Conservation (phyloP, 805 yeast genomes). For the Komagataella kurtzmanii region DNA sequence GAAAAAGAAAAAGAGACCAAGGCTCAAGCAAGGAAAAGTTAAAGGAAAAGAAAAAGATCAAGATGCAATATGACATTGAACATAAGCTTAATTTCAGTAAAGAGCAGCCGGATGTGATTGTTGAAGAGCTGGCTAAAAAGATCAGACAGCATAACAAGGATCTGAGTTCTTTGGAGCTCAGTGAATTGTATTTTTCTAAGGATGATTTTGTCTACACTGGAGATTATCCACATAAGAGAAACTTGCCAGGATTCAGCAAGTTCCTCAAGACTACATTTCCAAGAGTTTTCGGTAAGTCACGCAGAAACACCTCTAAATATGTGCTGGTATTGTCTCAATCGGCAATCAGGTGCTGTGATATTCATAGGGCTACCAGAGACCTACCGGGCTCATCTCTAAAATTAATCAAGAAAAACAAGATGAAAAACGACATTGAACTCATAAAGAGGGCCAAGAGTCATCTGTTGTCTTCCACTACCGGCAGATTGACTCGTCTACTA, state of each 20-base stretch:
- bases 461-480: conserved; percentile 52
- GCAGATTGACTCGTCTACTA: conserved; percentile 36
- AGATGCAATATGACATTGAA: conserved; percentile 50
- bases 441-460: conserved; percentile 30
- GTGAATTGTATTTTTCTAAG: conserved; percentile 45
- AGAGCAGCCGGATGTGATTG: conserved; percentile 44
- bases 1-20: conserved; percentile 15
- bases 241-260: conserved; percentile 36
- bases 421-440: conserved; percentile 44
- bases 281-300: conserved; percentile 10
- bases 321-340: conserved; percentile 53
- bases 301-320: conserved; percentile 20
- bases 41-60: conserved; percentile 51
- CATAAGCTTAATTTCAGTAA: conserved; percentile 42
- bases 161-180: conserved; percentile 62
- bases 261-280: conserved; percentile 29
- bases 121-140: conserved; percentile 52
- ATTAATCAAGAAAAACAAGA: conserved; percentile 61
- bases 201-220: conserved; percentile 48
- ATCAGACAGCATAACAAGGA: conserved; percentile 50
- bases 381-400: conserved; percentile 42
- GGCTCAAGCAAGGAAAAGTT: conserved; percentile 24
- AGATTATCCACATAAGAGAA: conserved; percentile 38
- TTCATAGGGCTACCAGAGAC: conserved; percentile 46
- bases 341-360: conserved; percentile 79